Conservation (phyloP, 768 basidiomycete genomes). For the Hortiboletus flavorubellus region DNA sequence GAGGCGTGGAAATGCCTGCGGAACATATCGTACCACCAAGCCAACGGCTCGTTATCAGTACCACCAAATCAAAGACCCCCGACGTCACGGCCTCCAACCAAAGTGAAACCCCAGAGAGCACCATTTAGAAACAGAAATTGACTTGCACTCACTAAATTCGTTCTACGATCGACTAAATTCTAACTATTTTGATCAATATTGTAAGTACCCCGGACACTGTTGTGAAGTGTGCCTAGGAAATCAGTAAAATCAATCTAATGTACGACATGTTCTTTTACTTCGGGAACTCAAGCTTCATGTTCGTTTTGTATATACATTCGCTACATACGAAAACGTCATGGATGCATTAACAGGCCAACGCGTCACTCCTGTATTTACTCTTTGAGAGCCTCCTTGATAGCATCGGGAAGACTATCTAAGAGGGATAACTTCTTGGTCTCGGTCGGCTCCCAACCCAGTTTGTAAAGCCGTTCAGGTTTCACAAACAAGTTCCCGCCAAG, state of each 20-base stretch:
- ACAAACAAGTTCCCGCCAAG: constrained; percentile 38
- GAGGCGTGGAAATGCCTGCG: constrained; percentile 53
- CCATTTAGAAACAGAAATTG: not conserved
- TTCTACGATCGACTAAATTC: constrained; percentile 9
- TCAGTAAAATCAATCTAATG: not conserved
- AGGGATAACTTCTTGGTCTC: constrained; percentile 26
- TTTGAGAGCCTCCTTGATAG: constrained; percentile 27
- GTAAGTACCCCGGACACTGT: constrained; percentile 3
- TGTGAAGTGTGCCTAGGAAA: not conserved
- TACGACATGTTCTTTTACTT: not conserved
- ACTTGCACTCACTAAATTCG: constrained; percentile 8
- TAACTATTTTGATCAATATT: constrained; percentile 1
- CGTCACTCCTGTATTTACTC: not conserved
- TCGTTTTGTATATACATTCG: constrained; percentile 3
- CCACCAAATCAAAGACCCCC: constrained; percentile 7
- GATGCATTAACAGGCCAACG: not conserved
- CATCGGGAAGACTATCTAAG: constrained; percentile 27
- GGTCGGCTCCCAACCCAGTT: constrained; percentile 39
- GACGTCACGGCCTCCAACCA: not conserved
- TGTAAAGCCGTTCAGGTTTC: constrained; percentile 34
- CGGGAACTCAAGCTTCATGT: not conserved
- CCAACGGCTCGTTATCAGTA: constrained; percentile 36
- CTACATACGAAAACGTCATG: not conserved
- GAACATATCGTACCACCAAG: constrained; percentile 45
- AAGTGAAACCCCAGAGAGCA: not conserved